Base-by-base conservation (phyloP, 2,329 filamentous ascomycete genomes). In the Chaetomium globosum region DNA sequence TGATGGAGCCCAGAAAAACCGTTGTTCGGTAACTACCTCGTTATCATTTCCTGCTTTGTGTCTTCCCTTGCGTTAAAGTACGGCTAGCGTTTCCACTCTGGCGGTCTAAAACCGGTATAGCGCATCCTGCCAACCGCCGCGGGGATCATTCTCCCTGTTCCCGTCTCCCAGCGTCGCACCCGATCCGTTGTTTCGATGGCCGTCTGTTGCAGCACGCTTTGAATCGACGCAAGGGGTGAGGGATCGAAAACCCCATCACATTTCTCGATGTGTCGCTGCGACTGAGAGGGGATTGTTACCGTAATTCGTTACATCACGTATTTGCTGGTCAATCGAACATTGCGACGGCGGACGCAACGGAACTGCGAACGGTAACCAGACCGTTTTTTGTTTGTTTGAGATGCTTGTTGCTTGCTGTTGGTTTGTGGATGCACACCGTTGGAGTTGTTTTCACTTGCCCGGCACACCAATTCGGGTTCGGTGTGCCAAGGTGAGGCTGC, bases 231-330 rank as follows among this genome's bases (percentile, higher is more conserved):
- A 21, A 43, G 16, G 33, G 4, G 26, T 5, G 49, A 19, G 51
- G 49, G 59, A 61, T 54, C 49, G 59, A 55, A 21, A 30, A 12
- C 13, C 30, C 48, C 33, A 61, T 61, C 49, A 51, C 8, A 33
- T 23, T 51, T 9, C 43, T 57, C 55, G 55, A 57, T 57, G n/a
- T 16, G 21, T 19, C 16, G n/a, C 13, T 9, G 21, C 16, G 10
- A 39, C 2, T 6, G 21, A n/a, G 21, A 5, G 9, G 12, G 26
- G 2, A 33, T 55, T 19, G 33, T 31, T 48, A 59, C 46, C 6
- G 46, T 59, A 59, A 8, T 54, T 33, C 43, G 43, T 59, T 33
- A 59, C 43, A 36, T 10, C 9, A 3, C 3, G 10, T 36, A 46
- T 23, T 36, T 57, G 33, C 2, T 43, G 19, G 23, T 30, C 39